Percentiles rank a stretch among this genome's conserved stretches.
Evolutionary conservation across 805 yeast genomes (phyloP).

Genomic region (Kazachstania viticola): DNA sequence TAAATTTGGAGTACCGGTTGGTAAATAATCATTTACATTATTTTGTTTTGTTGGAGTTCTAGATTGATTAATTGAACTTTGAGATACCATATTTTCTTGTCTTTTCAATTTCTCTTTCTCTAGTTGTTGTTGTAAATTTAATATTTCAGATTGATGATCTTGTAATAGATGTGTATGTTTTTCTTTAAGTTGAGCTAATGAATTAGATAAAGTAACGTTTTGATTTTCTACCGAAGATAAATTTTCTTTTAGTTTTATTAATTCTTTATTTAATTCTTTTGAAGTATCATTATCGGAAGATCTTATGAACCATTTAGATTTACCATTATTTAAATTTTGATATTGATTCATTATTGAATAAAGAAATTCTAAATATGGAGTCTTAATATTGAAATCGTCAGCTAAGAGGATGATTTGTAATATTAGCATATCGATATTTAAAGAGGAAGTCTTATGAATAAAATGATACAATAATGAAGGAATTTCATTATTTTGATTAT

Average conservation of each 20-base stretch:
- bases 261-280: slow-evolving; percentile 9
- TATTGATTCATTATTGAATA: slow-evolving; percentile 68
- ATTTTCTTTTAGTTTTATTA: slow-evolving; percentile 1
- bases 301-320: slow-evolving; percentile 25
- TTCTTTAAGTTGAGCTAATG: not conserved
- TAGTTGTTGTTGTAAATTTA: not conserved
- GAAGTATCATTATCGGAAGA: not conserved
- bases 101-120: not conserved
- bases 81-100: not conserved
- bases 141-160: not conserved
- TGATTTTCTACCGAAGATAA: not conserved
- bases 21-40: slow-evolving; percentile 6
- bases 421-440: slow-evolving; percentile 64
- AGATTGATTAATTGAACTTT: not conserved
- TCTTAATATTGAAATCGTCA: slow-evolving; percentile 76
- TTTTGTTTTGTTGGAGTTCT: not conserved
- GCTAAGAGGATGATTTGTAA: slow-evolving; percentile 82
- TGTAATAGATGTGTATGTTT: not conserved
- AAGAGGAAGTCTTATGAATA: slow-evolving; percentile 37
- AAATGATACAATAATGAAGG: slow-evolving; percentile 61
- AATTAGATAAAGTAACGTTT: not conserved
- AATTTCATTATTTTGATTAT: slow-evolving; percentile 34
- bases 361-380: slow-evolving; percentile 82
- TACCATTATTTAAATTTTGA: slow-evolving; percentile 35
- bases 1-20: slow-evolving; percentile 25